Percentiles rank a stretch among this genome's conserved stretches.
These are phyloP conservation scores for Pelargonium cotyledonis DNA, from an alignment of 441 rosid species.

Conservation along the genomic window DNA sequence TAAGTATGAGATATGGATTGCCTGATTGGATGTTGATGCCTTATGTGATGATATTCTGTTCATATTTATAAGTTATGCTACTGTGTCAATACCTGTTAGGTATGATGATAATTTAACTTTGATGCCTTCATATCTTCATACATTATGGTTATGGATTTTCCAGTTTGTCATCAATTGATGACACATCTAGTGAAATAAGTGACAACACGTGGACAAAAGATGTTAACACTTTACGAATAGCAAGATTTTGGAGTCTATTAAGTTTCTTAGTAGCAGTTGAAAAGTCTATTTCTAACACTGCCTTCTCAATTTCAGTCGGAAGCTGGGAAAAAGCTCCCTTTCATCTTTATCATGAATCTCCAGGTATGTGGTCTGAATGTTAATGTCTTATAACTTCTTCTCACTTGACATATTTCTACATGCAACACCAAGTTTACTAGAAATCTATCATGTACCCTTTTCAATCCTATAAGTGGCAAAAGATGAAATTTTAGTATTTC, in stretches of 20 bases:
- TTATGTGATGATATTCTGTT: background rate
- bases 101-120: background rate
- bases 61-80: background rate
- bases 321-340: slow-evolving; percentile 86
- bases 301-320: slow-evolving; percentile 60
- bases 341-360: slow-evolving; percentile 77
- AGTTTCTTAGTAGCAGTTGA: background rate
- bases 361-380: slow-evolving; percentile 49
- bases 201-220: background rate
- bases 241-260: background rate
- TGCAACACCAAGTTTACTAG: background rate
- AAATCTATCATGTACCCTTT: background rate
- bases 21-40: background rate
- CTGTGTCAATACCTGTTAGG: background rate
- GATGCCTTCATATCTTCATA: background rate
- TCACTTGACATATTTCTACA: background rate
- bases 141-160: background rate
- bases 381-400: background rate
- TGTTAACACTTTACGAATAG: background rate
- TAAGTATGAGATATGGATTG: background rate
- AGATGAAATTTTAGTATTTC: background rate
- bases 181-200: background rate
- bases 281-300: background rate
- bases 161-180: slow-evolving; percentile 1
- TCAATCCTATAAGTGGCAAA: background rate